These are phyloP conservation scores for Phanerochaete carnosa DNA, from an alignment of 768 basidiomycete species.

Conservation along the genomic window DNA sequence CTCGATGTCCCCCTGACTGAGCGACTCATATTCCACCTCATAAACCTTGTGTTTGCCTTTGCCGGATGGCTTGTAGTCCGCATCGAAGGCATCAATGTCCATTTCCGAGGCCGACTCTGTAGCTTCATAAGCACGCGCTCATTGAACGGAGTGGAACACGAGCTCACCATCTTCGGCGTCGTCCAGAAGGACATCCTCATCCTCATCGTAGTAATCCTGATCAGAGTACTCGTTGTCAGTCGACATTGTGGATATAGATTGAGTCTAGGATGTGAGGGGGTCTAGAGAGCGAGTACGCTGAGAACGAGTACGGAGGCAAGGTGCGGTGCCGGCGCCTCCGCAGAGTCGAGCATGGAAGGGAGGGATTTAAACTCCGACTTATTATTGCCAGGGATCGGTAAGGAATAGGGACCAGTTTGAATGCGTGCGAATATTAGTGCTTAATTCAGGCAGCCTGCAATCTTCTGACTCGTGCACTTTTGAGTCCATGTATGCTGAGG, in stretches of 20 bases:
- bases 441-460: background rate
- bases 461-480: conserved; percentile 1
- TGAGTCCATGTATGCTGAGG: conserved; percentile 27
- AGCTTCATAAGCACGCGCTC: conserved; percentile 19
- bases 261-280: background rate
- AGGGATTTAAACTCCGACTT: background rate
- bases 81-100: conserved; percentile 63
- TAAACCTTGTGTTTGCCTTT: conserved; percentile 68
- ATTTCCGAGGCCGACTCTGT: conserved; percentile 51
- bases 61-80: conserved; percentile 57
- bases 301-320: background rate
- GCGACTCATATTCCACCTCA: conserved; percentile 81
- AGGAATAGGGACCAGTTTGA: background rate
- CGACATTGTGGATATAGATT: conserved; percentile 32
- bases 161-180: conserved; percentile 55
- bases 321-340: background rate
- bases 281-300: background rate
- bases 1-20: conserved; percentile 72
- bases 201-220: conserved; percentile 64
- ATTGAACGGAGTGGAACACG: conserved; percentile 13
- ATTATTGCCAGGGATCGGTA: background rate
- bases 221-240: conserved; percentile 75
- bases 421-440: background rate
- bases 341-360: conserved; percentile 4
- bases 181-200: conserved; percentile 48